These are phyloP conservation scores for Pseudogymnoascus sp. DNA, from an alignment of 2,329 filamentous ascomycete genomes.

Conservation along the genomic window DNA sequence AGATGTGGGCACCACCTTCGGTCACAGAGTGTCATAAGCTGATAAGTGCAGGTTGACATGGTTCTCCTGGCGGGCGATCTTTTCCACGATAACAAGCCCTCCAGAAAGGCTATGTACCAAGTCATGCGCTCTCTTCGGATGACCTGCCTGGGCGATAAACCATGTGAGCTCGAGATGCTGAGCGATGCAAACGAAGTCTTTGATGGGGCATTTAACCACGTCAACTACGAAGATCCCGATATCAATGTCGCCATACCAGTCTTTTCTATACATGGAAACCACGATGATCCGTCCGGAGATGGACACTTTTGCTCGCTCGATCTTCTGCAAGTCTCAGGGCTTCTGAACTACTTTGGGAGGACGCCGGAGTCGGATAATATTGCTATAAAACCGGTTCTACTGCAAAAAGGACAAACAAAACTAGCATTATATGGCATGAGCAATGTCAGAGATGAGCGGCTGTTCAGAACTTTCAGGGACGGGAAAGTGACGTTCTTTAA, in stretches of 20 bases:
- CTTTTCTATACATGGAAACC: conserved; percentile 97
- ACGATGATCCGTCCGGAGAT: conserved; percentile 96
- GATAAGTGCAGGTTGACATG: conserved; percentile 69
- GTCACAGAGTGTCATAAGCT: conserved; percentile 14
- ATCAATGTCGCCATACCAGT: conserved; percentile 97
- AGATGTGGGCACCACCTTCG: conserved; percentile 50
- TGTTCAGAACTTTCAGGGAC: conserved; percentile 90
- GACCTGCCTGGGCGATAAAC: conserved; percentile 92
- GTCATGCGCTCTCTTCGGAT: conserved; percentile 91
- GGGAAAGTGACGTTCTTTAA: conserved; percentile 91
- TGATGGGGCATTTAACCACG: conserved; percentile 80
- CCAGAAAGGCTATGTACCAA: conserved; percentile 90
- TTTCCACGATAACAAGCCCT: conserved; percentile 98
- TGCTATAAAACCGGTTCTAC: conserved; percentile 78
- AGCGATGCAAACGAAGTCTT: conserved; percentile 91
- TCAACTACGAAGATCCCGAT: conserved; percentile 96
- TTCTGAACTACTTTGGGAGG: conserved; percentile 94
- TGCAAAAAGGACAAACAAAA: conserved; percentile 92
- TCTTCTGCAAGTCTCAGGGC: conserved; percentile 79
- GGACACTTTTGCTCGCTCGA: conserved; percentile 89
- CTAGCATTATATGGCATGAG: conserved; percentile 89
- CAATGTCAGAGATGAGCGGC: conserved; percentile 90
- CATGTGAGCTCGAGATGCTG: conserved; percentile 89
- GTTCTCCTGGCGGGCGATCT: conserved; percentile 89
- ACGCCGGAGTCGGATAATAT: conserved; percentile 92